Percentiles rank a stretch among this genome's conserved stretches.
Conservation (phyloP, 2,329 filamentous ascomycete species). For the Aspergillus puulaauensis region DNA sequence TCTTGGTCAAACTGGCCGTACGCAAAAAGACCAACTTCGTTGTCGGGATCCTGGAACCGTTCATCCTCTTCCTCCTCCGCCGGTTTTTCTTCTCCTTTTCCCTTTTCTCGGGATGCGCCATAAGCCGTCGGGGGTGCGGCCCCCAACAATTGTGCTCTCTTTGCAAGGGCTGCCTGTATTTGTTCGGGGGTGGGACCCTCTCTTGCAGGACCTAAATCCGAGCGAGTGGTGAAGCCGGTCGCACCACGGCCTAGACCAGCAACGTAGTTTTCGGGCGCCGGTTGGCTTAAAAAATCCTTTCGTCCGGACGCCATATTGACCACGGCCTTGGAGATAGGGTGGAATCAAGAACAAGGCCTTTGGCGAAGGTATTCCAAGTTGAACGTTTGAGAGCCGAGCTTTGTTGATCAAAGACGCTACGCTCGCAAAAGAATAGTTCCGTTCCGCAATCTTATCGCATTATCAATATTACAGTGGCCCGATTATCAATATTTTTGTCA, state of each 20-base stretch:
- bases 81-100: conserved; percentile 60
- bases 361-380: neutral
- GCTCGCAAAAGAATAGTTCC: conserved; percentile 18
- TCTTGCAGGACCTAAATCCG: conserved; percentile 89
- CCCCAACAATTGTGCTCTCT: conserved; percentile 81
- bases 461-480: neutral
- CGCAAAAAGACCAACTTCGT: conserved; percentile 92
- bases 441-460: conserved; percentile 22
- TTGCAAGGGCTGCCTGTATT: conserved; percentile 95
- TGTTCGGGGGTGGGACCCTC: conserved; percentile 97
- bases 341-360: neutral
- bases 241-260: conserved; percentile 96
- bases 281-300: conserved; percentile 87
- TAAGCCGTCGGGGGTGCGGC: conserved; percentile 70
- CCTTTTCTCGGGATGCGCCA: conserved; percentile 70
- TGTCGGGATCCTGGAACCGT: conserved; percentile 92
- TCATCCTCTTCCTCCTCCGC: conserved; percentile 74
- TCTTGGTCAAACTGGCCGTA: conserved; percentile 96
- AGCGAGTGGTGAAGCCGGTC: conserved; percentile 95
- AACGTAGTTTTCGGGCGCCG: conserved; percentile 83
- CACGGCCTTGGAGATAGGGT: neutral
- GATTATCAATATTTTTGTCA: too few relatives aligned
- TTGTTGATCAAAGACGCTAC: conserved; percentile 4
- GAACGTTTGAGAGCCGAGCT: neutral
- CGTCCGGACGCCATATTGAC: conserved; percentile 57